Base-by-base conservation (phyloP, 2,329 filamentous ascomycete species). In the Colletotrichum sp. region DNA sequence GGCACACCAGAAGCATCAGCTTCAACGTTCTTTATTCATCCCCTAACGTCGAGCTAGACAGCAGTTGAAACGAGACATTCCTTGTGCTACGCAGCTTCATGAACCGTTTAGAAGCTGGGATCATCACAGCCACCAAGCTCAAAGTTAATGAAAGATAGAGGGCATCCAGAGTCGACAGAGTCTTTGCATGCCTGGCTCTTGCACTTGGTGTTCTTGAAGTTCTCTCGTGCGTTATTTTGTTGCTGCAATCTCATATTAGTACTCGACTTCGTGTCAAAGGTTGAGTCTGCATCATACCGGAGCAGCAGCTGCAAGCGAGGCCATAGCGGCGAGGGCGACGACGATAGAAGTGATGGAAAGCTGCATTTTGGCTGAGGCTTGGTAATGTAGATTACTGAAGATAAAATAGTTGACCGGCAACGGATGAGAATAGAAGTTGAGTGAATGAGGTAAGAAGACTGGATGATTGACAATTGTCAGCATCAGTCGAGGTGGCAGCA, bases 111-210 rank as follows among this genome's bases (percentile, higher is more conserved):
- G 9, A 12, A 30, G 30, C 59, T 64, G 7, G 71, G 71, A 39
- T 74, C 71, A 24, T 74, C 71, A 26, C 71, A 74, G 32, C 71
- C 71, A 5, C 71, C 71, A 6, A 65, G 71, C 7, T 6, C 30
- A 15, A 74, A 74, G 48, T 70, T 74, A 8, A 74, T 59, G 39
- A 12, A n/a, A 39, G 24, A 57, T 24, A 65, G 71, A 8, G 66
- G 43, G 30, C 71, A 74, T 7, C 71, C 71, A 3, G 65, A 64
- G 26, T 74, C 66, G 3, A 70, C 71, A 3, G 65, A 69, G 24
- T 64, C 71, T 6, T 15, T 64, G 43, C 66, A 74, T 4, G 71
- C 66, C 24, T 74, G 71, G 71, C 71, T 70, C 57, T 74, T 24
- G 43, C 71, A 74, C 21, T 28, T 69, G 7, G 69, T 26, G 24